Evolutionary conservation across 2,329 filamentous ascomycete species (phyloP).

Genomic region (Exophiala dermatitidis): DNA sequence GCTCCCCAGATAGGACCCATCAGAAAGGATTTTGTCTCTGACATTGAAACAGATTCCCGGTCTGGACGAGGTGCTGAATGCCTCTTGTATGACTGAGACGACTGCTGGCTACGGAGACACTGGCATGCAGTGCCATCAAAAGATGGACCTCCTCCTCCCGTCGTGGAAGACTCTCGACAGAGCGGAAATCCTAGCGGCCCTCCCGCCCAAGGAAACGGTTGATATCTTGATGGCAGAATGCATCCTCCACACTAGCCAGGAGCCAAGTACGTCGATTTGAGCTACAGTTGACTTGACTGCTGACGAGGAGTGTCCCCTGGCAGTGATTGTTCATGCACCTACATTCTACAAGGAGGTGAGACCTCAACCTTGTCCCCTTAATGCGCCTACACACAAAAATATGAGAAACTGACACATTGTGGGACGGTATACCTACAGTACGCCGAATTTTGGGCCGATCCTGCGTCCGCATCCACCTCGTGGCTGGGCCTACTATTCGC

Average conservation of each 20-base stretch:
- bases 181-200: conserved; percentile 6
- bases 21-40: not conserved
- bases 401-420: not conserved
- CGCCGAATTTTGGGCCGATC: conserved; percentile 47
- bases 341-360: conserved; percentile 11
- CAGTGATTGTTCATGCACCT: conserved; percentile 18
- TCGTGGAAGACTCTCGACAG: not conserved
- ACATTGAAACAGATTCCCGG: conserved; percentile 7
- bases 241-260: conserved; percentile 14
- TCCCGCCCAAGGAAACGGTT: conserved; percentile 11
- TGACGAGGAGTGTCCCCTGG: not conserved
- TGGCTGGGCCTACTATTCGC: conserved; percentile 49
- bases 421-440: conserved; percentile 34
- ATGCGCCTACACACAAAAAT: not conserved
- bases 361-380: not conserved
- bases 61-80: conserved; percentile 1
- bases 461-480: conserved; percentile 40
- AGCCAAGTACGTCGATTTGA: conserved; percentile 11
- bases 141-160: conserved; percentile 2
- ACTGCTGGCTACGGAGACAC: not conserved
- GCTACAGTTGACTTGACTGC: not conserved
- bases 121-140: not conserved
- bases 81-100: not conserved
- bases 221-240: conserved; percentile 26
- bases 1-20: not conserved